Conservation (phyloP, 371 early-diverging fungal species). For the Mucor circinelloides region DNA sequence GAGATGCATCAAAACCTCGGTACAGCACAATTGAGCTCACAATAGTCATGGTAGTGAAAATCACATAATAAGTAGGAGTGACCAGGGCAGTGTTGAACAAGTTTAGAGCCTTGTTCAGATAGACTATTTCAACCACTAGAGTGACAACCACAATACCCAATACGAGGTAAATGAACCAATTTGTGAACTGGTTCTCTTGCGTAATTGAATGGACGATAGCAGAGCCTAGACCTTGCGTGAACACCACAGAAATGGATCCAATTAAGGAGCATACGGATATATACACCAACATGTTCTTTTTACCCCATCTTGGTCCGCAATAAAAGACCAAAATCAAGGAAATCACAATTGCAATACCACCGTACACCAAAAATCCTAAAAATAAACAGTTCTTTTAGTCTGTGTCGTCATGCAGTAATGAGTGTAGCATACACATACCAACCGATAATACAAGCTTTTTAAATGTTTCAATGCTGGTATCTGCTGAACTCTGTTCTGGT, state of each 20-base stretch:
- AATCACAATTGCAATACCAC: conserved; percentile 59
- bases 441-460: conserved; percentile 75
- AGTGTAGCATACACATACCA: conserved; percentile 41
- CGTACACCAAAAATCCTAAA: conserved; percentile 82
- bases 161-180: conserved; percentile 88
- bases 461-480: conserved; percentile 83
- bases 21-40: conserved; percentile 86
- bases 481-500: conserved; percentile 80
- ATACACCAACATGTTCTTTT: conserved; percentile 84
- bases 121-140: conserved; percentile 88
- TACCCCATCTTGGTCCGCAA: conserved; percentile 86
- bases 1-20: conserved; percentile 82
- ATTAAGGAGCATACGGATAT: conserved; percentile 86
- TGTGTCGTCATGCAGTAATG: neutral
- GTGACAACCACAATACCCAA: conserved; percentile 74
- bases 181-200: conserved; percentile 79
- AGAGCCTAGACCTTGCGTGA: conserved; percentile 89
- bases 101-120: conserved; percentile 95
- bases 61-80: conserved; percentile 92
- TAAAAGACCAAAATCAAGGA: conserved; percentile 73
- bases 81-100: conserved; percentile 90
- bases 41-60: conserved; percentile 93
- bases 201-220: conserved; percentile 88
- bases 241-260: conserved; percentile 93
- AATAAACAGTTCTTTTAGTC: neutral